These are phyloP conservation scores for Cladosporium sp. DNA, from an alignment of 2,329 filamentous ascomycete genomes.

Conservation along the genomic window DNA sequence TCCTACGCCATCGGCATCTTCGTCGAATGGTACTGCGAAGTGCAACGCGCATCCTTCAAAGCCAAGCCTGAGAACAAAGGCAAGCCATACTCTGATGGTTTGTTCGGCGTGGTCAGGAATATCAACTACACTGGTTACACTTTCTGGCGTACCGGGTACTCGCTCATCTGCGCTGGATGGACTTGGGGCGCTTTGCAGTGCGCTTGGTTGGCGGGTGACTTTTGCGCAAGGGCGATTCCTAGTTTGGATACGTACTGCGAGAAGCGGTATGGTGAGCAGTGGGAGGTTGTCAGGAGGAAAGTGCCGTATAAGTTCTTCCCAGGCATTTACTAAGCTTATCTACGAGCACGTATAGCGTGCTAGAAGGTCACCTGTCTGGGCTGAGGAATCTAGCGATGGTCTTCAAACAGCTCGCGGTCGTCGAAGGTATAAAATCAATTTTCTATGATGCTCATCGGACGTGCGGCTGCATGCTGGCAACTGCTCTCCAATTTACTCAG, in stretches of 20 bases:
- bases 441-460: too few relatives aligned
- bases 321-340: constrained; percentile 19
- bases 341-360: background rate
- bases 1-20: constrained; percentile 21
- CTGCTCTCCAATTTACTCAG: background rate
- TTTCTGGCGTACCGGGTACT: constrained; percentile 18
- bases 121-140: constrained; percentile 19
- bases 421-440: too few relatives aligned
- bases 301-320: constrained; percentile 25
- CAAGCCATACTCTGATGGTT: constrained; percentile 18
- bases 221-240: constrained; percentile 23
- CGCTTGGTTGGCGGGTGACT: constrained; percentile 21
- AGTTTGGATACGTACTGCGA: constrained; percentile 25
- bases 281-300: constrained; percentile 20
- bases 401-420: too few relatives aligned
- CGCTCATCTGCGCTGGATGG: constrained; percentile 22
- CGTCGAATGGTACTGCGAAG: constrained; percentile 24
- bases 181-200: constrained; percentile 16
- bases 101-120: constrained; percentile 18
- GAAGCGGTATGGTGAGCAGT: constrained; percentile 25
- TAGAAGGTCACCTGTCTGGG: too few relatives aligned
- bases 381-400: too few relatives aligned
- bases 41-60: constrained; percentile 15
- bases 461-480: too few relatives aligned
- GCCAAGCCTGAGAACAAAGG: constrained; percentile 18